Evolutionary conservation across 768 basidiomycete genomes (phyloP).

Genomic region (Collybia mongolica): DNA sequence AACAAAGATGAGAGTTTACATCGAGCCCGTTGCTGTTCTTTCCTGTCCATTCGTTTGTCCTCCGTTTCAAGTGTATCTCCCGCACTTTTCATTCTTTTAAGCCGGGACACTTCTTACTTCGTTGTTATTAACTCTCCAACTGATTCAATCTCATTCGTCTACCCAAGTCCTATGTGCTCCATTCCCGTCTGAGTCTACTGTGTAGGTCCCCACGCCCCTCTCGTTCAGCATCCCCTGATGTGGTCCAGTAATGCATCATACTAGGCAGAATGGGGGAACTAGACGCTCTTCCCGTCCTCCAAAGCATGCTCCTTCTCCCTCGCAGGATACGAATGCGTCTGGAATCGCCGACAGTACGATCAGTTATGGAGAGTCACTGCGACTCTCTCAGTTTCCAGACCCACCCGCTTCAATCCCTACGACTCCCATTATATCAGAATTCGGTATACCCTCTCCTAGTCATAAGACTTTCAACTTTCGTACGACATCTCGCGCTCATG

Average conservation of each 20-base stretch:
- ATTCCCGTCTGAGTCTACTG: background rate
- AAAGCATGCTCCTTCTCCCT: slow-evolving; percentile 34
- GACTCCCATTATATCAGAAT: slow-evolving; percentile 35
- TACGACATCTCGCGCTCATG: slow-evolving; percentile 14
- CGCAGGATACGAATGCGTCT: slow-evolving; percentile 54
- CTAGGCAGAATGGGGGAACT: slow-evolving; percentile 10
- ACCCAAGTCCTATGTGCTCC: too few relatives aligned
- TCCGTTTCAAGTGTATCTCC: background rate
- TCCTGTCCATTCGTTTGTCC: slow-evolving; percentile 4
- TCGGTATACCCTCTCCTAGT: slow-evolving; percentile 22
- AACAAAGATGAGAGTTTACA: slow-evolving; percentile 12
- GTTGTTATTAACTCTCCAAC: too few relatives aligned
- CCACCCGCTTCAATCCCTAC: slow-evolving; percentile 48
- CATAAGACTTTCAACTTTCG: slow-evolving; percentile 20
- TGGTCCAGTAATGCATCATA: slow-evolving; percentile 11
- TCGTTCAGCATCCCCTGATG: background rate
- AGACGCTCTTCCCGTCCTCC: slow-evolving; percentile 13
- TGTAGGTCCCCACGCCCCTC: background rate
- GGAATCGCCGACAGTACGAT: slow-evolving; percentile 57
- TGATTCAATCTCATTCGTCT: too few relatives aligned
- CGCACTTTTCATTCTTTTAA: slow-evolving; percentile 9
- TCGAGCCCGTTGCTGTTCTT: slow-evolving; percentile 1
- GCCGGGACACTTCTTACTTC: slow-evolving; percentile 4
- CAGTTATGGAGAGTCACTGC: slow-evolving; percentile 39
- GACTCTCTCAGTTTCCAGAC: slow-evolving; percentile 51